phyloP scores from a whole-genome alignment of 768 basidiomycete species.

The Trametes cinnabarina region DNA sequence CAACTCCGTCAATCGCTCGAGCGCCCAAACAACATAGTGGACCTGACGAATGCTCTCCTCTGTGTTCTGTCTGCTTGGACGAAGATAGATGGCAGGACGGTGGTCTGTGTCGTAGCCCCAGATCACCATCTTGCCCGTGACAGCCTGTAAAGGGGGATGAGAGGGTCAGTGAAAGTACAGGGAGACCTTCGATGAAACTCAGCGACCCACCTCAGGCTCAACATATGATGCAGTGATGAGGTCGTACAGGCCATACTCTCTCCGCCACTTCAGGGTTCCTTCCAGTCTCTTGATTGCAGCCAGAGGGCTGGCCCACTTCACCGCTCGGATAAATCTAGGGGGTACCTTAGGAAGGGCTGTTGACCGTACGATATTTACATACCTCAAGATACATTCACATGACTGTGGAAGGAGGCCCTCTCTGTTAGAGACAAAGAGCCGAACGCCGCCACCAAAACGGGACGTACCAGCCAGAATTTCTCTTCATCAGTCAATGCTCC shows the following conservation, averaged over 20 bases:
- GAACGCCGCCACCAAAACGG: neutral
- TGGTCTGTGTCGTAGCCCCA: conserved; percentile 72
- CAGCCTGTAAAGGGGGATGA: conserved; percentile 40
- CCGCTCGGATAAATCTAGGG: conserved; percentile 68
- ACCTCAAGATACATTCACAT: conserved; percentile 72
- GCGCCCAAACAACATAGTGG: conserved; percentile 69
- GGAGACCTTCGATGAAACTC: neutral
- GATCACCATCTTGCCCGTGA: conserved; percentile 79
- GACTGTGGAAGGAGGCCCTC: conserved; percentile 42
- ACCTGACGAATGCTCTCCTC: conserved; percentile 65
- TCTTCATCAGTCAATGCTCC: conserved; percentile 59
- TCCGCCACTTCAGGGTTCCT: conserved; percentile 72
- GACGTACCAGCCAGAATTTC: conserved; percentile 71
- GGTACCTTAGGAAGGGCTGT: neutral
- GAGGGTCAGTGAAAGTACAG: neutral
- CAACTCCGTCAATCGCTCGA: conserved; percentile 74
- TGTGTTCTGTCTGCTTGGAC: conserved; percentile 74
- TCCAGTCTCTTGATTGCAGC: conserved; percentile 65
- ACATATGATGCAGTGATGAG: conserved; percentile 57
- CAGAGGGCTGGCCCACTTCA: conserved; percentile 63
- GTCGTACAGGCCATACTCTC: conserved; percentile 74
- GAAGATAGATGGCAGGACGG: conserved; percentile 69
- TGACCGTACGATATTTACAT: conserved; percentile 10
- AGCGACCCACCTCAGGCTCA: conserved; percentile 62
- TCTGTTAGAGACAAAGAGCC: neutral